These are phyloP conservation scores for Coniochaeta sp. DNA, from an alignment of 2,329 filamentous ascomycete species.

Conservation along the genomic window DNA sequence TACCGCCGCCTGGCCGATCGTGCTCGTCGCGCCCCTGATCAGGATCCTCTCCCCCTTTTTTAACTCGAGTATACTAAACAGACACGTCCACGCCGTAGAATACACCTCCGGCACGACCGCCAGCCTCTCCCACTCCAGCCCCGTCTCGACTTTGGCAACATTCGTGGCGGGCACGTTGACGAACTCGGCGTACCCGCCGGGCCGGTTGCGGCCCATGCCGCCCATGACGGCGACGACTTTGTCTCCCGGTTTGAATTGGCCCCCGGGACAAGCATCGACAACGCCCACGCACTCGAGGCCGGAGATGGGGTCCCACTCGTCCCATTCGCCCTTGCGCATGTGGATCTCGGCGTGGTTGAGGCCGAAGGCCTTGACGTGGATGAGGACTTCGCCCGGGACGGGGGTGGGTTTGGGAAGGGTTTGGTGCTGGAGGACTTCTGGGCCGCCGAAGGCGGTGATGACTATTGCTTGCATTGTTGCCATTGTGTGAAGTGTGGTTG, in stretches of 20 bases:
- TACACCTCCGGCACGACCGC: slow-evolving; percentile 33
- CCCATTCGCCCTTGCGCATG: slow-evolving; percentile 35
- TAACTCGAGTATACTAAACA: slow-evolving; percentile 29
- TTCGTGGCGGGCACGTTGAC: slow-evolving; percentile 25
- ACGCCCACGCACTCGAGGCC: slow-evolving; percentile 36
- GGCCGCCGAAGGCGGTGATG: slow-evolving; percentile 23
- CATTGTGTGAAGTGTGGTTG: no score
- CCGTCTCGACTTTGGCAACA: slow-evolving; percentile 17
- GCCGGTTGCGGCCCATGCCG: slow-evolving; percentile 29
- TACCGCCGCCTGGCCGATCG: slow-evolving; percentile 30
- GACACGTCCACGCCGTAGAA: slow-evolving; percentile 28
- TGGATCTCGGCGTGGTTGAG: slow-evolving; percentile 38
- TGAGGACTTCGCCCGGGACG: slow-evolving; percentile 19
- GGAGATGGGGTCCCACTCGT: slow-evolving; percentile 27
- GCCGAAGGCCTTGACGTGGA: slow-evolving; percentile 32
- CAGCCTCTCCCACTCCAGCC: slow-evolving; percentile 28
- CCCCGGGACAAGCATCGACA: slow-evolving; percentile 25
- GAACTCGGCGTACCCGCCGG: slow-evolving; percentile 32
- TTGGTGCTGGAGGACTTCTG: slow-evolving; percentile 20
- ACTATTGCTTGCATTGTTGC: slow-evolving; percentile 25
- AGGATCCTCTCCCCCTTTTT: slow-evolving; percentile 24
- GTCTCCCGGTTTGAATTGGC: slow-evolving; percentile 22
- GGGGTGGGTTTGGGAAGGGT: slow-evolving; percentile 20
- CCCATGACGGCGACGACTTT: slow-evolving; percentile 33
- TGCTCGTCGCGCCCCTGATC: slow-evolving; percentile 32